A percentile compares a stretch with the other conserved stretches of the same genome.
phyloP scores from a whole-genome alignment of 768 basidiomycete genomes.

The Boletus huronensis region DNA sequence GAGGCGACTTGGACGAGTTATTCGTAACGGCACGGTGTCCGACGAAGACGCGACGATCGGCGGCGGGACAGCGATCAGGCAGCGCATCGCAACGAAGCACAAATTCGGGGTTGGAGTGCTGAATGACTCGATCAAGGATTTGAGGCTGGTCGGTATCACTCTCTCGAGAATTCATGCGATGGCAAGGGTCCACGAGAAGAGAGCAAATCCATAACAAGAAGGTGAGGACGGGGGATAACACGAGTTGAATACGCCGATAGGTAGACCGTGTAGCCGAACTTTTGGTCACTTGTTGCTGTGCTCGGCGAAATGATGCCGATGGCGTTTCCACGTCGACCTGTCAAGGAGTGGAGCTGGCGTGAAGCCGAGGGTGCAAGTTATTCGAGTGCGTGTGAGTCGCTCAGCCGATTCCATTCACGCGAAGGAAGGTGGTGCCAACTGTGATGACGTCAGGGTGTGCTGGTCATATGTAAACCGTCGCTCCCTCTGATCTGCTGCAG shows the following conservation, averaged over 20 bases:
- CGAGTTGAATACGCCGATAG: neutral
- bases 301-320: neutral
- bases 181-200: neutral
- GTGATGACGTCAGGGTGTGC: constrained; percentile 25
- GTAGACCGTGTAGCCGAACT: neutral
- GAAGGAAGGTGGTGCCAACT: constrained; percentile 10
- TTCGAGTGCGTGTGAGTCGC: neutral
- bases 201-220: neutral
- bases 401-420: neutral
- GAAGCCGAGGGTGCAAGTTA: neutral
- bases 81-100: too few relatives aligned
- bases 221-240: neutral
- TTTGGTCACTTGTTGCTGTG: neutral
- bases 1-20: too few relatives aligned
- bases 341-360: neutral
- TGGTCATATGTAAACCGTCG: constrained; percentile 10
- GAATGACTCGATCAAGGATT: too few relatives aligned
- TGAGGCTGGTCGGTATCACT: neutral
- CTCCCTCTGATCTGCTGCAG: constrained; percentile 1
- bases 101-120: too few relatives aligned
- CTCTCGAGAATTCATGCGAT: neutral
- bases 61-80: too few relatives aligned
- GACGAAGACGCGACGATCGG: too few relatives aligned
- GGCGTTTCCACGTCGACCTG: neutral
- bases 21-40: too few relatives aligned